Conservation (phyloP, 345 rosid genomes). For the Eucalyptus coolabah region DNA sequence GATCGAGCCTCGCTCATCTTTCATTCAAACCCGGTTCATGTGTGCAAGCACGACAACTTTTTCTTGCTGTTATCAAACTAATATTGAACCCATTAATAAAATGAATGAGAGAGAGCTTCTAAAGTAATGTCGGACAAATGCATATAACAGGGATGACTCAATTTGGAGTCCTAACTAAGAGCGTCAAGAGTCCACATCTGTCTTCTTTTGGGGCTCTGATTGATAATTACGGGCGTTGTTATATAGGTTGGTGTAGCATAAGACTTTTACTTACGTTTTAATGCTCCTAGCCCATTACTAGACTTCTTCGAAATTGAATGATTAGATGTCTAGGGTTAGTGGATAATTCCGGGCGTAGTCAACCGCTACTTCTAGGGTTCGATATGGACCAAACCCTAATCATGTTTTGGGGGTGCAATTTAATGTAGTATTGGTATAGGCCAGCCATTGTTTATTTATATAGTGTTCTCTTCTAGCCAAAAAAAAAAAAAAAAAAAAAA, state of each 20-base stretch:
- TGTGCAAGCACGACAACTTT: not conserved
- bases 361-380: not conserved
- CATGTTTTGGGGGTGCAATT: not conserved
- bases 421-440: not conserved
- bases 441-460: not conserved
- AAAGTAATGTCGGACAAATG: not conserved
- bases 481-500: not conserved
- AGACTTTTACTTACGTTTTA: not conserved
- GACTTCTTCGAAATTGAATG: not conserved
- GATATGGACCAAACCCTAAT: not conserved
- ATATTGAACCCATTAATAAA: not conserved
- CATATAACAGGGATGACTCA: not conserved
- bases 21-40: not conserved
- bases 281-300: not conserved
- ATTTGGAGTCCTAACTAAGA: not conserved
- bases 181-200: not conserved
- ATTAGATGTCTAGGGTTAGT: not conserved
- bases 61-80: not conserved
- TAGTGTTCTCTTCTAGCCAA: not conserved
- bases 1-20: not conserved
- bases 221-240: not conserved
- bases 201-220: not conserved
- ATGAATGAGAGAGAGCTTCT: not conserved
- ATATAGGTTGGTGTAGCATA: not conserved
- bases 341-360: not conserved